Evolutionary conservation across 441 rosid genomes (phyloP).

Genomic region (Rhodomyrtus psidioides): DNA sequence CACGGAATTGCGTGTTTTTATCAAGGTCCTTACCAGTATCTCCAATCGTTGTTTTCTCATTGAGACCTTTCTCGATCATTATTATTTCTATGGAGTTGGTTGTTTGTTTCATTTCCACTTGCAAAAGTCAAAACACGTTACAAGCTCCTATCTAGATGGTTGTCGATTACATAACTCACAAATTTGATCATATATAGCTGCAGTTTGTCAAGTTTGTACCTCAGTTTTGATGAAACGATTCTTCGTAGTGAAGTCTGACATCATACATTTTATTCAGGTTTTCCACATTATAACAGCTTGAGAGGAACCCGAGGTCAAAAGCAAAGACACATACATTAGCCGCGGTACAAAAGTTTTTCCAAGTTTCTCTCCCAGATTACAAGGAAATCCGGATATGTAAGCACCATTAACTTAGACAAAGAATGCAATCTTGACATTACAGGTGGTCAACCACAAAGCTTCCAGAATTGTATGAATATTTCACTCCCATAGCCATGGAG

Average conservation of each 20-base stretch:
- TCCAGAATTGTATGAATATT: conserved; percentile 6
- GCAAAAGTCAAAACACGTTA: neutral
- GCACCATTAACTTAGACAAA: neutral
- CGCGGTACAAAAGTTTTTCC: neutral
- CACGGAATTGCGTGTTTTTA: too few relatives aligned
- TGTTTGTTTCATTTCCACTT: neutral
- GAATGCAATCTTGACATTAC: neutral
- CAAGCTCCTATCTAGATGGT: neutral
- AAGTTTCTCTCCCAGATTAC: neutral
- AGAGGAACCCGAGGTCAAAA: neutral
- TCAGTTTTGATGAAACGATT: neutral
- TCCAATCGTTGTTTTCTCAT: neutral
- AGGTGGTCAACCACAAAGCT: neutral
- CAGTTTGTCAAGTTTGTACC: neutral
- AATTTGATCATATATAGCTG: neutral
- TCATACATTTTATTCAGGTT: neutral
- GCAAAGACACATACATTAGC: neutral
- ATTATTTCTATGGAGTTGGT: neutral
- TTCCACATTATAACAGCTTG: neutral
- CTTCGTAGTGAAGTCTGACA: neutral
- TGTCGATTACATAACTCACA: neutral
- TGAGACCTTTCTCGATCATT: neutral
- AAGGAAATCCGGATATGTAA: neutral
- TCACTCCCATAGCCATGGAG: conserved; percentile 59
- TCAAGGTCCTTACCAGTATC: neutral